Base-by-base conservation (phyloP, 139 green algal species). In the Astrephomene gubernaculifera region DNA sequence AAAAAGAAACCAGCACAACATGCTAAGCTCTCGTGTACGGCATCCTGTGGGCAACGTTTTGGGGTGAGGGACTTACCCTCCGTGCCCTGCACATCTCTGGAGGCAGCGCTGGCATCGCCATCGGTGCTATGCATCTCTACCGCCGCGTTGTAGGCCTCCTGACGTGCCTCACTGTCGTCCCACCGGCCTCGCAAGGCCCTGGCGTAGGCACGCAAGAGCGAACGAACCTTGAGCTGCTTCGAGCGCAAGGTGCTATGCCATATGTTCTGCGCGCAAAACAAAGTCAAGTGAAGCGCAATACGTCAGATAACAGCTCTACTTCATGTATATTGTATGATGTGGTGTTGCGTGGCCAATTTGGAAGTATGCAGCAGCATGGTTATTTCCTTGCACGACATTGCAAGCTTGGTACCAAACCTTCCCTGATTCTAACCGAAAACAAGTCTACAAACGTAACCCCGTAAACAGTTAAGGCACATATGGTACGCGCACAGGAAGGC, bases 171-270 rank as follows among this genome's bases (percentile, higher is more conserved):
- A 1, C n/a, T 38, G 38, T 73, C 67, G 17, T 52, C 19, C 35
- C 36, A 45, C 36, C 38, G 36, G 7, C 35, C 38, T 2, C 57
- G 35, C 7, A 75, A 17, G 10, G 69, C 69, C 8, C 10, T 57
- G 22, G 69, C 69, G 19, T 75, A 75, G 14, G 39, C 69, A 12
- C 41, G 39, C 7, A 75, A 41, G 25, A 75, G 24, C 1, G 39
- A 36, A 5, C 69, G 69, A 39, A 17, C 69, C 24, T 54, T 54
- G 22, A 75, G 25, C 24, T 54, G 27, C 69, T 75, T 75, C 39
- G 69, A 75, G 39, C 69, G 69, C 39, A 75, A 41, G 25, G 69
- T 75, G 69, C 69, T 75, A 41, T 75, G 69, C 69, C 69, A 72
- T 5, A 72, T 72, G 35, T 72, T 72, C 65, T 72, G 65, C 35